phyloP scores from a whole-genome alignment of 306 rosid genomes.

The Acacia crassicarpa region DNA sequence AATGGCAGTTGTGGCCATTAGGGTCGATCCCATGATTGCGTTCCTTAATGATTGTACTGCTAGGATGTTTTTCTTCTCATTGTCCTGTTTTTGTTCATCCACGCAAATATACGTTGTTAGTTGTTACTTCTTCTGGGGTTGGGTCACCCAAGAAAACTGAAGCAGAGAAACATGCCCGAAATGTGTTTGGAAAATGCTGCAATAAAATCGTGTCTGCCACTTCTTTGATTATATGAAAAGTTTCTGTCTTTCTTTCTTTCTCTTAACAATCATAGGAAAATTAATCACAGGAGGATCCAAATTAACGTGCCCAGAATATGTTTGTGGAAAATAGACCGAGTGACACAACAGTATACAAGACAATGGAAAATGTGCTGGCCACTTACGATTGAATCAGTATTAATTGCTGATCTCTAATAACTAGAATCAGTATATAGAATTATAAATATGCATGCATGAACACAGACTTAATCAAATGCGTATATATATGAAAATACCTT shows the following conservation, averaged over 20 bases:
- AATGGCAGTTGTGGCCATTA: constrained; percentile 93
- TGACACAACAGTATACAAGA: background rate
- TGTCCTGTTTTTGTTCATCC: constrained; percentile 55
- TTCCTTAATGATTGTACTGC: constrained; percentile 92
- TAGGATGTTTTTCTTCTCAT: constrained; percentile 87
- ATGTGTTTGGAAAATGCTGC: constrained; percentile 7
- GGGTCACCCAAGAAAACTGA: background rate
- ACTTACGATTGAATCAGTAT: background rate
- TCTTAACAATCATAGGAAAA: background rate
- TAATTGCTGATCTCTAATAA: background rate
- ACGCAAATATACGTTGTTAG: background rate
- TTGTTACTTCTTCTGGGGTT: background rate
- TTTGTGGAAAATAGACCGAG: background rate
- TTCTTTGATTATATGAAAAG: background rate
- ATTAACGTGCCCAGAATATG: background rate
- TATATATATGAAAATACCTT: constrained; percentile 47
- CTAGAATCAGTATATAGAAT: too few relatives aligned
- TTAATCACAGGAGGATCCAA: background rate
- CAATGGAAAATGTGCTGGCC: background rate
- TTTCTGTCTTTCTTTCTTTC: background rate
- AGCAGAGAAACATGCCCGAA: background rate
- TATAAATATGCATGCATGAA: background rate
- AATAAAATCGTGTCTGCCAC: background rate
- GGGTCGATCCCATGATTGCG: constrained; percentile 86
- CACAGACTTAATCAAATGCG: too few relatives aligned